Conservation (phyloP, 495 filamentous ascomycete species). For the Amniculicola lignicola region DNA sequence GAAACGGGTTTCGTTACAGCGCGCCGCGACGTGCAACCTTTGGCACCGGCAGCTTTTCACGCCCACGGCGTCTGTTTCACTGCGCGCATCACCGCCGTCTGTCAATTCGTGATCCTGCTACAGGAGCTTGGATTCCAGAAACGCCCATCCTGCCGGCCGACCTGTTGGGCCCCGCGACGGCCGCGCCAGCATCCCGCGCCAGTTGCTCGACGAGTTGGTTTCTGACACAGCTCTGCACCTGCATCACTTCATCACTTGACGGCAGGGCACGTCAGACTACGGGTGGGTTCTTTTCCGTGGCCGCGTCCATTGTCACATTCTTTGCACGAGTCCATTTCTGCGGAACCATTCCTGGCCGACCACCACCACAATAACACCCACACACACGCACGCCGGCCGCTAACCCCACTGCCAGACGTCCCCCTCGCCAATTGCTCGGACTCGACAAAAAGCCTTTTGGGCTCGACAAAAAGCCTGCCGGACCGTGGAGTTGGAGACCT, state of each 20-base stretch:
- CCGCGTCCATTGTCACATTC: conserved; percentile 22
- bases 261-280: conserved; percentile 1
- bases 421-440: too few species aligned
- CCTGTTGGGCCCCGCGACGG: not conserved
- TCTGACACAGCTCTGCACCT: conserved; percentile 20
- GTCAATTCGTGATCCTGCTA: conserved; percentile 30
- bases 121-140: conserved; percentile 13
- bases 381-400: conserved; percentile 17
- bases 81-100: conserved; percentile 19
- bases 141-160: not conserved
- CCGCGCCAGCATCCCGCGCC: conserved; percentile 14
- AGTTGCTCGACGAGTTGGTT: conserved; percentile 12
- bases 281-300: conserved; percentile 24
- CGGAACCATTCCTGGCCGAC: conserved; percentile 15
- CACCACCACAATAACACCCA: conserved; percentile 21
- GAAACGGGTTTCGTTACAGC: conserved; percentile 29
- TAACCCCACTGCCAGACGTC: too few species aligned
- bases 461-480: too few species aligned
- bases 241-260: conserved; percentile 7
- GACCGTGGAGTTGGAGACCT: too few species aligned
- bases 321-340: conserved; percentile 14
- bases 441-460: too few species aligned
- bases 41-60: not conserved
- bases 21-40: conserved; percentile 2
- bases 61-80: conserved; percentile 26